Conservation (phyloP, 1,284 basidiomycete species). For the Fistulina hepatica region DNA sequence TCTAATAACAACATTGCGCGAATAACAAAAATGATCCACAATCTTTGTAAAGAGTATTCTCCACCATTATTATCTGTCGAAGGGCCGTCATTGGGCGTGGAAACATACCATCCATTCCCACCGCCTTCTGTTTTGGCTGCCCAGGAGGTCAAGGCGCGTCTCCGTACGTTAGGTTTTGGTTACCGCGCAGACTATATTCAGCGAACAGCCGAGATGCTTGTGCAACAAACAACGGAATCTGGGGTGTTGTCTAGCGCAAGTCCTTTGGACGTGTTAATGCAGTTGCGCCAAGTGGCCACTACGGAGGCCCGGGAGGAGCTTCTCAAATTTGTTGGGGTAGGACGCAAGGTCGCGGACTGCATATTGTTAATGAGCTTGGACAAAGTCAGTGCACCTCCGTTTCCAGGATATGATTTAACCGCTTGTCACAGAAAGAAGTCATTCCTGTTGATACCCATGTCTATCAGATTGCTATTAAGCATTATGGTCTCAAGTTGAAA, state of each 20-base stretch:
- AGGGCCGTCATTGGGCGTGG: conserved; percentile 28
- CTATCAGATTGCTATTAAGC: conserved; percentile 73
- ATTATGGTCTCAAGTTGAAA: conserved; percentile 60
- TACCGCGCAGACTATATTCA: conserved; percentile 91
- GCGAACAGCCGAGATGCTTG: conserved; percentile 71
- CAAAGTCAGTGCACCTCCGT: conserved; percentile 43
- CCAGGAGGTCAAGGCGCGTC: conserved; percentile 47
- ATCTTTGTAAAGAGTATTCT: conserved; percentile 63
- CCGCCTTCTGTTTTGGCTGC: conserved; percentile 56
- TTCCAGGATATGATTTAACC: conserved; percentile 6
- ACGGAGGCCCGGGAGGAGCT: conserved; percentile 62
- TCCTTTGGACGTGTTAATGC: conserved; percentile 45
- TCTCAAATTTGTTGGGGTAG: conserved; percentile 80
- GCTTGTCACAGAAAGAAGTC: conserved; percentile 49
- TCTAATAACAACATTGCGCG: conserved; percentile 95
- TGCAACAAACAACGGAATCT: conserved; percentile 37
- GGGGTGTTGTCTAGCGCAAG: conserved; percentile 15
- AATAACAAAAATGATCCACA: conserved; percentile 83
- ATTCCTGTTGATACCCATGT: conserved; percentile 93
- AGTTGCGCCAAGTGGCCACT: conserved; percentile 44
- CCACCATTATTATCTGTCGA: conserved; percentile 45
- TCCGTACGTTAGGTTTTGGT: conserved; percentile 87
- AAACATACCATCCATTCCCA: conserved; percentile 79
- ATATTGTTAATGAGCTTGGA: conserved; percentile 91
- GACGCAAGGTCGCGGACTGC: conserved; percentile 94